phyloP scores from a whole-genome alignment of 2,329 filamentous ascomycete species.

The Stachybotrys echinatus region DNA sequence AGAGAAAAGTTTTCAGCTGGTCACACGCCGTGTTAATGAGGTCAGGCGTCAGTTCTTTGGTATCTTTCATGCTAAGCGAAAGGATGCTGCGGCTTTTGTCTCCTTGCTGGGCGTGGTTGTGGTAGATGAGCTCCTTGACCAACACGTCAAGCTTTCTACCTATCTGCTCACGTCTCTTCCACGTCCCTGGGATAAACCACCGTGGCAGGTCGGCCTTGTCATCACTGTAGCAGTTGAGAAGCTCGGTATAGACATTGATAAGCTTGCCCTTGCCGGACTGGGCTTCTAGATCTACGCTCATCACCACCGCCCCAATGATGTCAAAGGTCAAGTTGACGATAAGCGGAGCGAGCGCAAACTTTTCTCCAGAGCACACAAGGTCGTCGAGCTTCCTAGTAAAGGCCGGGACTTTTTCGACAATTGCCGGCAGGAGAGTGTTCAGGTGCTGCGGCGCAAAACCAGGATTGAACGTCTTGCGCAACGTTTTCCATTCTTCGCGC shows the following conservation, averaged over 20 bases:
- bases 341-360: slow-evolving; percentile 20
- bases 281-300: slow-evolving; percentile 26
- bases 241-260: neutral
- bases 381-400: slow-evolving; percentile 6
- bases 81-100: slow-evolving; percentile 18
- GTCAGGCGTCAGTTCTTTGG: slow-evolving; percentile 16
- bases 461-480: slow-evolving; percentile 28
- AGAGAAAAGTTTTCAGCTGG: slow-evolving; percentile 32
- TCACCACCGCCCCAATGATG: slow-evolving; percentile 26
- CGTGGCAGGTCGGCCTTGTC: neutral
- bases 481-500: slow-evolving; percentile 10
- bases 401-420: slow-evolving; percentile 27
- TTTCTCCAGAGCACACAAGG: slow-evolving; percentile 16
- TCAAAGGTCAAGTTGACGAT: slow-evolving; percentile 29
- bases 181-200: neutral
- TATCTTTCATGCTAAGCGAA: slow-evolving; percentile 24
- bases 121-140: neutral
- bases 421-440: slow-evolving; percentile 25
- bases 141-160: neutral
- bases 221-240: neutral
- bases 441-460: slow-evolving; percentile 32
- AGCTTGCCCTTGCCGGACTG: slow-evolving; percentile 6
- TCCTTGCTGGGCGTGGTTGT: neutral
- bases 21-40: slow-evolving; percentile 24
- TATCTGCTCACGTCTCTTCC: neutral